These are phyloP conservation scores for Nicotiana noctiflora DNA, from an alignment of 257 asterid species.

Conservation along the genomic window DNA sequence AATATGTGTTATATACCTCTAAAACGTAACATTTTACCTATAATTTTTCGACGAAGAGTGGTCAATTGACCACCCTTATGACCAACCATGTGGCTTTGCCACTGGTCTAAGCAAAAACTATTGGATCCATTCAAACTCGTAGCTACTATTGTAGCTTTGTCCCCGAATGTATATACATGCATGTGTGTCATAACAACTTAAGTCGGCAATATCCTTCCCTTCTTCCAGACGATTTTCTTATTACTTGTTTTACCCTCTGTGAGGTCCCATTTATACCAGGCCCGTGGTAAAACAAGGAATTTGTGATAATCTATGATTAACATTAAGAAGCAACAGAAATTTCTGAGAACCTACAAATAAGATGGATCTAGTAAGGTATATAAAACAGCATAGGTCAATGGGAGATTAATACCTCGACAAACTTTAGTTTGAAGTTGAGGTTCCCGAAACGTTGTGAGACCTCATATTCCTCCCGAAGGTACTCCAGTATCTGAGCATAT, in stretches of 20 bases:
- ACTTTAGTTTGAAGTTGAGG: constrained; percentile 85
- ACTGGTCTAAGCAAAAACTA: no score
- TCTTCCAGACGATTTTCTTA: no score
- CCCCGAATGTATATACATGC: not conserved
- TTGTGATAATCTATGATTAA: not conserved
- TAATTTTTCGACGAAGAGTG: no score
- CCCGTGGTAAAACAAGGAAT: not conserved
- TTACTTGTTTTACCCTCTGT: not conserved
- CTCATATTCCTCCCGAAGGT: constrained; percentile 94
- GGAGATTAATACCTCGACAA: constrained; percentile 61
- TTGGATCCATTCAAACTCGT: no score
- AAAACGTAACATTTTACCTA: no score
- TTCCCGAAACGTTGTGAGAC: constrained; percentile 90
- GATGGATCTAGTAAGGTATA: not conserved
- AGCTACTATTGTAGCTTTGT: no score
- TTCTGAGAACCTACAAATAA: not conserved
- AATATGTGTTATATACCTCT: no score
- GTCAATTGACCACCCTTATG: no score
- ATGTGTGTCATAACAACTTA: not conserved
- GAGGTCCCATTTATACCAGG: not conserved
- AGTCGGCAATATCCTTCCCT: not conserved
- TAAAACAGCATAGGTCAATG: not conserved
- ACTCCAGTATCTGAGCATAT: constrained; percentile 83
- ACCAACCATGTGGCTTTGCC: no score
- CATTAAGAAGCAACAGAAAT: not conserved